A percentile compares a stretch with the other conserved stretches of the same genome.
phyloP scores from a whole-genome alignment of 2,329 filamentous ascomycete genomes.

The Neurospora crassa region DNA sequence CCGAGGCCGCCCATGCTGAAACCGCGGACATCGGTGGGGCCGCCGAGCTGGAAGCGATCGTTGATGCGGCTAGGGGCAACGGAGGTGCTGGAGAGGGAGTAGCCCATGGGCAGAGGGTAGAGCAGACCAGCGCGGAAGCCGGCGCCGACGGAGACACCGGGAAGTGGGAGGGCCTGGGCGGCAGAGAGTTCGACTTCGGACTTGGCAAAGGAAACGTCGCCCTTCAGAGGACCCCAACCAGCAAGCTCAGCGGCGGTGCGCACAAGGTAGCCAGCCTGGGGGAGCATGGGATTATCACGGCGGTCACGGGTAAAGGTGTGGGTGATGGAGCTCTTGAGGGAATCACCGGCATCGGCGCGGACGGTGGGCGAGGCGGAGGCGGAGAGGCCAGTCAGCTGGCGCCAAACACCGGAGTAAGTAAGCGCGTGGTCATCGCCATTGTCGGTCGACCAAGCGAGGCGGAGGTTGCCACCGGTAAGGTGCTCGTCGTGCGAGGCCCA shows the following conservation, averaged over 20 bases:
- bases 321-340: slow-evolving; percentile 76
- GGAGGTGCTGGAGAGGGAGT: slow-evolving; percentile 38
- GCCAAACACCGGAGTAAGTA: slow-evolving; percentile 74
- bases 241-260: slow-evolving; percentile 77
- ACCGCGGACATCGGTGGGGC: slow-evolving; percentile 87
- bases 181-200: slow-evolving; percentile 75
- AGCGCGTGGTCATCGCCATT: slow-evolving; percentile 47
- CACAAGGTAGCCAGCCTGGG: slow-evolving; percentile 70
- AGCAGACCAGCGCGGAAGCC: slow-evolving; percentile 75
- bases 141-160: slow-evolving; percentile 66
- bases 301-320: slow-evolving; percentile 74
- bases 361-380: slow-evolving; percentile 71
- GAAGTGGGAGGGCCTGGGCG: slow-evolving; percentile 64
- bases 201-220: slow-evolving; percentile 92
- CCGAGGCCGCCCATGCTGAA: slow-evolving; percentile 87
- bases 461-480: slow-evolving; percentile 66
- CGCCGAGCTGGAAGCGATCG: slow-evolving; percentile 90
- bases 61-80: slow-evolving; percentile 66
- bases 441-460: slow-evolving; percentile 62
- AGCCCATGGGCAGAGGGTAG: slow-evolving; percentile 66
- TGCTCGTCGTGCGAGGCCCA: slow-evolving; percentile 94
- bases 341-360: slow-evolving; percentile 78
- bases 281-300: slow-evolving; percentile 77
- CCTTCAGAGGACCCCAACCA: slow-evolving; percentile 70
- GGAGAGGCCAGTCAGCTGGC: slow-evolving; percentile 74